Evolutionary conservation across 2,329 filamentous ascomycete species (phyloP).

Genomic region (Coniochaeta pulveracea): DNA sequence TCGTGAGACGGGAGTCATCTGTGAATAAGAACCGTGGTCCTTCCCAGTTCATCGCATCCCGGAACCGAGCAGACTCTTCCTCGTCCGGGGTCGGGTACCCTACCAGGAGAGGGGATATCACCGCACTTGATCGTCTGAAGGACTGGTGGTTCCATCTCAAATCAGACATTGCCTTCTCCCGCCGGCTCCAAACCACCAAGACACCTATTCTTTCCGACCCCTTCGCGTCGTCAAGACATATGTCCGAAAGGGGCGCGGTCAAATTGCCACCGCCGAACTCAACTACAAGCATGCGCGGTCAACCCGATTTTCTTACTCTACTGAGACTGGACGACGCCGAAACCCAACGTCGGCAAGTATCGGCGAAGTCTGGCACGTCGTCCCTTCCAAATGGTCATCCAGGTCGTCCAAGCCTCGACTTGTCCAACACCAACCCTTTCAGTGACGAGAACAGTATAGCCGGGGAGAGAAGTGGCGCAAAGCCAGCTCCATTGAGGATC

Average conservation of each 20-base stretch:
- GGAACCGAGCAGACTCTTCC: constrained; percentile 22
- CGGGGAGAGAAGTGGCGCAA: constrained; percentile 21
- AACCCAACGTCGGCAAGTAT: constrained; percentile 21
- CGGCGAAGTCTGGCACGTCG: too few species aligned
- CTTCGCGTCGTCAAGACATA: constrained; percentile 15
- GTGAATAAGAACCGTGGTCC: constrained; percentile 41
- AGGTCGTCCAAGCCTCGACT: too few species aligned
- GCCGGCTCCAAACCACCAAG: constrained; percentile 19
- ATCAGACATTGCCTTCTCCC: constrained; percentile 26
- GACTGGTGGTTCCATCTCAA: constrained; percentile 34
- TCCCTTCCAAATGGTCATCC: too few species aligned
- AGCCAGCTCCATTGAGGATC: constrained; percentile 23
- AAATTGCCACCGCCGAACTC: constrained; percentile 1
- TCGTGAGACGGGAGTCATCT: constrained; percentile 22
- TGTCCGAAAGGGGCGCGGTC: constrained; percentile 11
- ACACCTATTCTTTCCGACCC: constrained; percentile 14
- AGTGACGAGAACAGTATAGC: constrained; percentile 32
- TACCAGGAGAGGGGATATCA: constrained; percentile 14
- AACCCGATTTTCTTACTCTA: constrained; percentile 32
- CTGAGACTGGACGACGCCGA: constrained; percentile 28
- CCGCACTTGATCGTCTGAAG: constrained; percentile 25
- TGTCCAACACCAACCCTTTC: constrained; percentile 29
- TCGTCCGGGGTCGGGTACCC: constrained; percentile 5
- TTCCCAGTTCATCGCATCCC: constrained; percentile 36
- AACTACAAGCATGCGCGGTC: constrained; percentile 10